phyloP scores from a whole-genome alignment of 176 grass and related monocot genomes.

The Eleusine coracana region DNA sequence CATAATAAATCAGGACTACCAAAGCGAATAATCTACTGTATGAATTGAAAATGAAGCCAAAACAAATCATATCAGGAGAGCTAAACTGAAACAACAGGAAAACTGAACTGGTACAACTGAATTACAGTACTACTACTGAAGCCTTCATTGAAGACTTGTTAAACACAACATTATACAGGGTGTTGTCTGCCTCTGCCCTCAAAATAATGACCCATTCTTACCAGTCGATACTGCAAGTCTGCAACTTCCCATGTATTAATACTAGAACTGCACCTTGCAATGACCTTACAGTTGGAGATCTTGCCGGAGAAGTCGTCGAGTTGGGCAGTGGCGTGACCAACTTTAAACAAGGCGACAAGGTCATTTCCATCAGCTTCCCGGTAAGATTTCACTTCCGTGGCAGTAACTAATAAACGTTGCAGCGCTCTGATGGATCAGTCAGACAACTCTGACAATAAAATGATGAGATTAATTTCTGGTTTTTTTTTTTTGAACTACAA shows the following conservation, averaged over 20 bases:
- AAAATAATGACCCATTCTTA: background rate
- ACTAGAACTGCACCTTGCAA: background rate
- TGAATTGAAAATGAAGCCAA: background rate
- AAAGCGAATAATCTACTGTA: background rate
- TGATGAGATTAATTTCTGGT: background rate
- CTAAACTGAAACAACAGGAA: background rate
- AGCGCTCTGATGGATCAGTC: background rate
- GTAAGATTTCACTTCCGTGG: constrained; percentile 32
- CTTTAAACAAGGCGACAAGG: constrained; percentile 85
- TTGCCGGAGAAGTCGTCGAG: constrained; percentile 69
- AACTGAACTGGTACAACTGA: background rate
- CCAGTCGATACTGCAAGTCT: background rate
- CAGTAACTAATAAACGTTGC: background rate
- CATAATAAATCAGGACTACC: background rate
- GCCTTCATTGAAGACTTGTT: background rate
- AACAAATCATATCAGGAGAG: background rate
- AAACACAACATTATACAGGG: background rate
- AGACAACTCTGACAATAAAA: background rate
- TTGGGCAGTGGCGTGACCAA: constrained; percentile 60
- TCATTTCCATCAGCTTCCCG: constrained; percentile 60
- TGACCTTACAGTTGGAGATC: constrained; percentile 59
- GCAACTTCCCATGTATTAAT: background rate
- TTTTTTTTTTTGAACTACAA: background rate
- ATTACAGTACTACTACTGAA: background rate
- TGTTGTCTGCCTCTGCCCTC: background rate